Base-by-base conservation (phyloP, 768 basidiomycete species). In the Mycena galericulata region DNA sequence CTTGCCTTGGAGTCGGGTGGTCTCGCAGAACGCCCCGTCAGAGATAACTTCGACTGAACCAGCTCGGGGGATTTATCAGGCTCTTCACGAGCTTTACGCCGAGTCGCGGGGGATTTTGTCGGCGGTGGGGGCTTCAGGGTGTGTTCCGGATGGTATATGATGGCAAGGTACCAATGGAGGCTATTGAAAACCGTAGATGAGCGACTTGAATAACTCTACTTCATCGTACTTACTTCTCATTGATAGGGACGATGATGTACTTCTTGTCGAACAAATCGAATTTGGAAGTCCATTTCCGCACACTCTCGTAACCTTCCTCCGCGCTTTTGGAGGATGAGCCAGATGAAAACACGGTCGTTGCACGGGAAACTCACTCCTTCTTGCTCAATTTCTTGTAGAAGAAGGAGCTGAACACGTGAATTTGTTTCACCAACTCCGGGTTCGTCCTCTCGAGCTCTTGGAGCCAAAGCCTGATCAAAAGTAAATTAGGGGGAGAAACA, bases 391-490 rank as follows among this genome's bases (percentile, higher is more conserved):
- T 97, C 83, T 97, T 95, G 84, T 97, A 99, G 80, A 99, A 99
- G 81, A 98, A 99, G 0, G 97, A 97, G 78, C 92, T 99, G 83
- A 99, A 99, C 5, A 99, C 87, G 74, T 98, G 92, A 1, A 97
- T 85, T 72, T 93, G 86, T 3, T 90, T 86, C 2, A 89, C 93
- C 5, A 94, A 79, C 18, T 84, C 84, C 2, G 91, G 90, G 68
- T 91, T 76, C 38, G 74, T 79, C 40, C 77, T 80, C 68, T 88
- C 86, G 27, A 94, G 78, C 9, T 87, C 84, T 55, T 82, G 85
- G 12, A 91, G 83, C 91, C 93, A 94, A 17, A 90, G 81, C 76
- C 96, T 97, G 62, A 9, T 27, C 27, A 22, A 61, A 36, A 10
- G 41, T 53, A 10, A 46, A 61, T 68, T 49, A 68, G 47, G 71